Evolutionary conservation across 2,329 filamentous ascomycete species (phyloP), one percentile per base, ranked within the genome.

Genomic region (Sphaerostilbella broomeana): DNA sequence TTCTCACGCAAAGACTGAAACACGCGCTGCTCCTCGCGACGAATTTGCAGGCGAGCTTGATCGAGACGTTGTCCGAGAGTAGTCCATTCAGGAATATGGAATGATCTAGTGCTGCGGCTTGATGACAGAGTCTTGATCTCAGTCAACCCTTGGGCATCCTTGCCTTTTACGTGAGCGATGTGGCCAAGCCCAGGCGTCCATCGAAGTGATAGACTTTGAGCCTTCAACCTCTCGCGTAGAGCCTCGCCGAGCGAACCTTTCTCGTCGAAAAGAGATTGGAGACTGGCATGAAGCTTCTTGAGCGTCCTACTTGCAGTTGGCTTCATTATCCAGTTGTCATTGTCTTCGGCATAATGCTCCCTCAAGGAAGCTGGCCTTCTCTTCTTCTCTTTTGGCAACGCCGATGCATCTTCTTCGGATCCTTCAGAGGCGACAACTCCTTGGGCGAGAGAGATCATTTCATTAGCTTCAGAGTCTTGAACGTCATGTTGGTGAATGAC

Each of bases 131-230:
- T 65, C 55, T 55, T 51, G 16, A 63, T 47, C 30, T 58, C 46
- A 18, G 47, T 32, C 9, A 63, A 44, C 25, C 51, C 56, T 15
- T 63, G 65, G 30, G 75, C 67, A 52, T 92, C 84, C 58, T 84
- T 89, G 22, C 87, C 87, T 60, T 83, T 92, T 51, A 97, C 75
- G 57, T 97, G 89, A 51, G 85, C 89, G 54, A 94, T 85, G 58
- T 98, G 86, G 7, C 92, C 90, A 2, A 95, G 72, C 11, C 81
- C 83, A 1, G 90, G 84, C 1, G 83, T 87, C 84, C 88, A 97
- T 52, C 83, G 85, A 15, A 98, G 73, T 1, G 79, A 84, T 29
- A 97, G 72, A 43, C 73, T 81, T 5, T 77, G 61, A 9, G 79
- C 78, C 42, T 63, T 60, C 29, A 90, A 70, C 5, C 75, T 69